Conservation (phyloP, 768 basidiomycete genomes). For the Boletus rubroflammeus region DNA sequence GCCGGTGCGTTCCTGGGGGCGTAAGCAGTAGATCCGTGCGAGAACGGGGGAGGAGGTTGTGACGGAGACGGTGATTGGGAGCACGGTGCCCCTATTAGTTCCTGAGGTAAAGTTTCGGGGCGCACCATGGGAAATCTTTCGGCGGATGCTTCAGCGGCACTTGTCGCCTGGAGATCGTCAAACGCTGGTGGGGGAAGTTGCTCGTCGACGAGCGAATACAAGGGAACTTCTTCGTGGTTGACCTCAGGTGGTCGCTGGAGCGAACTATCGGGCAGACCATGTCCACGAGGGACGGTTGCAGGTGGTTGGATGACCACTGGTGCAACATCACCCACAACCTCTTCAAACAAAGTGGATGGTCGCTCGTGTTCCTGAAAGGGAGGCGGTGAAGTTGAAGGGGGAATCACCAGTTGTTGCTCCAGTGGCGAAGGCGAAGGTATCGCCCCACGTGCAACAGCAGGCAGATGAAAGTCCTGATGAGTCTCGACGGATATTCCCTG, state of each 20-base stretch:
- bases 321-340: not conserved
- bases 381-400: conserved; percentile 1
- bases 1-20: not conserved
- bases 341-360: not conserved
- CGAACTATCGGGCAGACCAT: not conserved
- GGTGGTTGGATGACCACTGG: not conserved
- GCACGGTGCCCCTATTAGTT: not conserved
- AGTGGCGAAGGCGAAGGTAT: not conserved
- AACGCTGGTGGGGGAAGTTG: conserved; percentile 25
- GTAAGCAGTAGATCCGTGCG: not conserved
- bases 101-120: not conserved
- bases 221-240: conserved; percentile 19
- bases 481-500: not conserved
- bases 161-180: conserved; percentile 8
- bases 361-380: conserved; percentile 1
- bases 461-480: not conserved
- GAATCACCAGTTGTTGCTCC: not conserved
- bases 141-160: not conserved
- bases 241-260: not conserved
- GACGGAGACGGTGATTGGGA: not conserved
- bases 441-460: not conserved
- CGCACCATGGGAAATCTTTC: not conserved
- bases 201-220: conserved; percentile 24
- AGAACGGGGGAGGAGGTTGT: not conserved
- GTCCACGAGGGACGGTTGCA: not conserved